Percentiles rank a stretch among this genome's conserved stretches.
Evolutionary conservation across 495 filamentous ascomycete genomes (phyloP).

Genomic region (Cercophora scortea): DNA sequence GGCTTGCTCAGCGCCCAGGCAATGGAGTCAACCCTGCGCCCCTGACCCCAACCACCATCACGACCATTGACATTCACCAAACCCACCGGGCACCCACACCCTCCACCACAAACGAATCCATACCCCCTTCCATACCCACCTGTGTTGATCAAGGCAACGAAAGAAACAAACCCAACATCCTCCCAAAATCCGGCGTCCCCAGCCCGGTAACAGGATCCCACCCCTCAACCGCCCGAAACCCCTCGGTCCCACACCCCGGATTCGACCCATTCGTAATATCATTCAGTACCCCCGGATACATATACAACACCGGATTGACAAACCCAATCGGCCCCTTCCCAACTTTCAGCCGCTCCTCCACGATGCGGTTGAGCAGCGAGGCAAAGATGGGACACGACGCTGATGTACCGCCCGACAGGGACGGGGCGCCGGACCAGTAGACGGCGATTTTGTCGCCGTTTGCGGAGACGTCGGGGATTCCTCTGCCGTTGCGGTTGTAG

Average conservation of each 20-base stretch:
- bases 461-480: constrained; percentile 55
- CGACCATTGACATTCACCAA: too few species aligned
- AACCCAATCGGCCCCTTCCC: constrained; percentile 43
- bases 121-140: too few species aligned
- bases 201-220: constrained; percentile 61
- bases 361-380: constrained; percentile 51
- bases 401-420: constrained; percentile 37
- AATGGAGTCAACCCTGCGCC: too few species aligned
- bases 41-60: too few species aligned
- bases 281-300: constrained; percentile 49
- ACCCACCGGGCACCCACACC: too few species aligned
- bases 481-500: constrained; percentile 15
- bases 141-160: constrained; percentile 2
- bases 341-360: constrained; percentile 48
- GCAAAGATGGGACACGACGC: constrained; percentile 50
- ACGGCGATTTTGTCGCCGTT: constrained; percentile 26
- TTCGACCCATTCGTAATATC: constrained; percentile 54
- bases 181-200: constrained; percentile 21
- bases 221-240: constrained; percentile 41
- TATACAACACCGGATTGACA: constrained; percentile 52
- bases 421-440: constrained; percentile 7
- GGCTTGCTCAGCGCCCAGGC: too few species aligned
- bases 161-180: constrained; percentile 5
- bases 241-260: constrained; percentile 47
- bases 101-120: too few species aligned